Percentiles rank a stretch among this genome's conserved stretches.
These are phyloP conservation scores for Incumbomyces delicatus DNA, from an alignment of 2,329 filamentous ascomycete species.

Conservation along the genomic window DNA sequence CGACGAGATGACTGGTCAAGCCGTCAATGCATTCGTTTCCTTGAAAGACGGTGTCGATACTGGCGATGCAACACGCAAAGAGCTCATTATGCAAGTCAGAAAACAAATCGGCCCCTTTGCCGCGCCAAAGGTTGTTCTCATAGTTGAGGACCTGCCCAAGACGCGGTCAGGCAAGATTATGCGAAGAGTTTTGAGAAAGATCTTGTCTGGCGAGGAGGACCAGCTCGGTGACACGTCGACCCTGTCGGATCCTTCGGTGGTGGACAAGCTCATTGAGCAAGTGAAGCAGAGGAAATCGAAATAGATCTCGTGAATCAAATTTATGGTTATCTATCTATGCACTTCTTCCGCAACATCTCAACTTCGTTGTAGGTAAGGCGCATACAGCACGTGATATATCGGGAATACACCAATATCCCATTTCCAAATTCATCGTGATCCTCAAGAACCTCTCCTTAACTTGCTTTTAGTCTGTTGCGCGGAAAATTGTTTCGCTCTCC, in stretches of 20 bases:
- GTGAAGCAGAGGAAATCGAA: constrained; percentile 48
- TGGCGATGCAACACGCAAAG: constrained; percentile 76
- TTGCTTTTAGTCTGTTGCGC: no score
- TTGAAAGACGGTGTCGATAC: constrained; percentile 76
- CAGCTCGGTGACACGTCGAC: constrained; percentile 89
- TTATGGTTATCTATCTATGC: constrained; percentile 8
- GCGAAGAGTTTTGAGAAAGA: constrained; percentile 93
- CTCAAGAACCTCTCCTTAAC: no score
- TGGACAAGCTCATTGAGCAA: constrained; percentile 75
- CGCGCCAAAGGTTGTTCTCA: constrained; percentile 83
- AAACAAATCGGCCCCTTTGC: constrained; percentile 97
- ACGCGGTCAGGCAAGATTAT: constrained; percentile 98
- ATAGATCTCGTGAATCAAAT: constrained; percentile 23
- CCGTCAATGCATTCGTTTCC: constrained; percentile 91
- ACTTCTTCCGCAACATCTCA: no score
- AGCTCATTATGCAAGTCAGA: constrained; percentile 86
- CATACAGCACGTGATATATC: no score
- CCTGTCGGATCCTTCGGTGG: constrained; percentile 77
- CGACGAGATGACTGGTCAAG: constrained; percentile 92
- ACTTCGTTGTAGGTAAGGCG: no score
- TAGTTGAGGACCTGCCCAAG: constrained; percentile 92
- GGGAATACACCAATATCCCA: no score
- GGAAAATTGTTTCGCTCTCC: no score
- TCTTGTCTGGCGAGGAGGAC: constrained; percentile 92
- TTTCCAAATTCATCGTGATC: no score